Base-by-base conservation (phyloP, 1,284 basidiomycete species). In the Ceratobasidium sp. region DNA sequence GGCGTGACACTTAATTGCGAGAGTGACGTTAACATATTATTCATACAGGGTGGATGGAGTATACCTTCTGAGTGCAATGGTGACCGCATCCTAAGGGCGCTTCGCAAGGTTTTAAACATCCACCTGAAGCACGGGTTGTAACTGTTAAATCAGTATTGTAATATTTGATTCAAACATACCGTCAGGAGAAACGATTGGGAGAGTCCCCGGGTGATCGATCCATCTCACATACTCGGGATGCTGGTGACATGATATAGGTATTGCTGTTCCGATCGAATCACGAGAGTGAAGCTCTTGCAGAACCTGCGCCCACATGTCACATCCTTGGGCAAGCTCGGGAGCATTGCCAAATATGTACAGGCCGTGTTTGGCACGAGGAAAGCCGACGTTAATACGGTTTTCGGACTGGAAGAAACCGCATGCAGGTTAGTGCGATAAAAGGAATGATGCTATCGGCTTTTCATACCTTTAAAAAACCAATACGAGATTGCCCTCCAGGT, bases 281-380 rank as follows among this genome's bases (percentile, higher is more conserved):
- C 83, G 78, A 1, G 79, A 77, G 27, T 86, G 83, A n/a, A 93
- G 81, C 77, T 90, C 86, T 14, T 88, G 83, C 1, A 92, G 81
- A 19, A 94, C 83, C 0, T 81, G 81, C 0, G 79, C 78, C 93
- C 93, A 94, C 85, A 91, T 91, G 6, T 78, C 59, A 75, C 86
- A 89, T 79, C 80, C 83, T 47, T 80, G 80, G 2, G 85, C 81
- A 29, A 90, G 79, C 75, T 90, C 85, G 0, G 82, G 78, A 0
- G 89, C 87, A 75, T 93, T 92, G 15, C 92, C 92, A 2, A 94
- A 82, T 45, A 94, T 89, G 78, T 86, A 93, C 14, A 93, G 82
- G 2, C 92, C 92, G 75, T 93, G 87, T 57, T 88, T 86, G 3
- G 92, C 92, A 24, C 91, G 85, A 22, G 92, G 93, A n/a, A 94